These are phyloP conservation scores for Arthrinium phaeospermum DNA, from an alignment of 2,329 filamentous ascomycete species.

Conservation along the genomic window DNA sequence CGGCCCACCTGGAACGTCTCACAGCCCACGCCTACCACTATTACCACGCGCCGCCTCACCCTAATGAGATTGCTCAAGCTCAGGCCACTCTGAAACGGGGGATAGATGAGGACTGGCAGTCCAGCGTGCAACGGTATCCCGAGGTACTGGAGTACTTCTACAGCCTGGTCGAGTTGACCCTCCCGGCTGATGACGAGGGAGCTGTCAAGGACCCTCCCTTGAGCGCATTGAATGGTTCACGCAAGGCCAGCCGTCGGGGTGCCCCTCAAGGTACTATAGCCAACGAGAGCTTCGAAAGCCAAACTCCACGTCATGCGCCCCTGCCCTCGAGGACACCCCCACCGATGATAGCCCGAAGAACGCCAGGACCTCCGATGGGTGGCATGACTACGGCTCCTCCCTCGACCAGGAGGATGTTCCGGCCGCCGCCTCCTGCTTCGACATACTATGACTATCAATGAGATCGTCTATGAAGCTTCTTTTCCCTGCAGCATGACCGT, in stretches of 20 bases:
- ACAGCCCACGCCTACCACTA: slow-evolving; percentile 61
- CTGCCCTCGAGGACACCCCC: slow-evolving; percentile 44
- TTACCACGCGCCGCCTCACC: slow-evolving; percentile 63
- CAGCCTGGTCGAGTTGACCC: slow-evolving; percentile 68
- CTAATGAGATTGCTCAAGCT: slow-evolving; percentile 67
- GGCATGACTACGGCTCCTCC: slow-evolving; percentile 37
- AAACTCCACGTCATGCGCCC: background rate
- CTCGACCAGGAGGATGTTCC: slow-evolving; percentile 23
- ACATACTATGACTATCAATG: slow-evolving; percentile 29
- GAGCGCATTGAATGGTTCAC: slow-evolving; percentile 55
- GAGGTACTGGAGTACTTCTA: slow-evolving; percentile 86
- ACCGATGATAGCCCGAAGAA: slow-evolving; percentile 42
- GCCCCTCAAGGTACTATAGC: slow-evolving; percentile 31
- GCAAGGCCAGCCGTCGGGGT: slow-evolving; percentile 52
- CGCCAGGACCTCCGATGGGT: slow-evolving; percentile 40
- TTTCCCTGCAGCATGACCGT: background rate
- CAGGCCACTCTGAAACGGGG: slow-evolving; percentile 72
- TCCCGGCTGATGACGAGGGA: slow-evolving; percentile 67
- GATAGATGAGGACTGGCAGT: slow-evolving; percentile 80
- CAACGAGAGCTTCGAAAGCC: slow-evolving; percentile 44
- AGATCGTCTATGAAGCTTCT: background rate
- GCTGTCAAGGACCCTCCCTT: slow-evolving; percentile 66
- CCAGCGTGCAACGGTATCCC: slow-evolving; percentile 76
- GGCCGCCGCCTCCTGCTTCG: slow-evolving; percentile 15
- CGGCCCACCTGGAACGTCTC: slow-evolving; percentile 60